Percentiles rank a stretch among this genome's conserved stretches.
These are phyloP conservation scores for Theileria orientalis DNA, from an alignment of 169 alveolate species.

Conservation along the genomic window DNA sequence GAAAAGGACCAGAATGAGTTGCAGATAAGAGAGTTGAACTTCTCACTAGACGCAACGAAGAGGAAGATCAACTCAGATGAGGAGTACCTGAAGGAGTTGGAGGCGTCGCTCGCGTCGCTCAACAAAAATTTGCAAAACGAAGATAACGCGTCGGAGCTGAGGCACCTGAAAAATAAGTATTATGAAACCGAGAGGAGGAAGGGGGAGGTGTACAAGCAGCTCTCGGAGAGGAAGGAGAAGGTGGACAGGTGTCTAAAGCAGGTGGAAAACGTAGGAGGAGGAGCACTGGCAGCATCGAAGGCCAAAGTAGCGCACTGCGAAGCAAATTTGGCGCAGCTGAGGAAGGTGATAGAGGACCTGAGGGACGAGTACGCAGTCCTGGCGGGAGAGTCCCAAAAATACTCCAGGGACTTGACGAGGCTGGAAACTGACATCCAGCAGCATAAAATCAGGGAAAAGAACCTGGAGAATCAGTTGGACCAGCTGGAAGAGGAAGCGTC, in stretches of 20 bases:
- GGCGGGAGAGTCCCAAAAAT: conserved; percentile 70
- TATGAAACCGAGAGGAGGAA: neutral
- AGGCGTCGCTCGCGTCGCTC: conserved; percentile 41
- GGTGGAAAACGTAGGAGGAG: conserved; percentile 71
- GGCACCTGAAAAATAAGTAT: conserved; percentile 8
- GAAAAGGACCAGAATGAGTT: conserved; percentile 52
- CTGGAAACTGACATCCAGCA: conserved; percentile 68
- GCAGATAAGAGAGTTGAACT: conserved; percentile 42
- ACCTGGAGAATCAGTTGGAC: conserved; percentile 67
- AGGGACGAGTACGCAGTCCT: conserved; percentile 63
- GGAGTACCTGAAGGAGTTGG: conserved; percentile 49
- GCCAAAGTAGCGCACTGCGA: conserved; percentile 49
- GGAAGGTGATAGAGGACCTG: conserved; percentile 50
- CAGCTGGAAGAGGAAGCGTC: conserved; percentile 72
- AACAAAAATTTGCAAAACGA: conserved; percentile 21
- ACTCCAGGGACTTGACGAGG: conserved; percentile 61
- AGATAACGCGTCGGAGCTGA: neutral
- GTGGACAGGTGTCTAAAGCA: conserved; percentile 34
- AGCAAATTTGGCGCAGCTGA: conserved; percentile 40
- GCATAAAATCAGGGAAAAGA: conserved; percentile 69
- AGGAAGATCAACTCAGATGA: conserved; percentile 36
- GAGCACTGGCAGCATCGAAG: conserved; percentile 58
- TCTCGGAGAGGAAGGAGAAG: conserved; percentile 3
- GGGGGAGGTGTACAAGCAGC: neutral
- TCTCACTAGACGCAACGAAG: conserved; percentile 48